Conservation (phyloP, 257 asterid species). For the Mitragyna speciosa region DNA sequence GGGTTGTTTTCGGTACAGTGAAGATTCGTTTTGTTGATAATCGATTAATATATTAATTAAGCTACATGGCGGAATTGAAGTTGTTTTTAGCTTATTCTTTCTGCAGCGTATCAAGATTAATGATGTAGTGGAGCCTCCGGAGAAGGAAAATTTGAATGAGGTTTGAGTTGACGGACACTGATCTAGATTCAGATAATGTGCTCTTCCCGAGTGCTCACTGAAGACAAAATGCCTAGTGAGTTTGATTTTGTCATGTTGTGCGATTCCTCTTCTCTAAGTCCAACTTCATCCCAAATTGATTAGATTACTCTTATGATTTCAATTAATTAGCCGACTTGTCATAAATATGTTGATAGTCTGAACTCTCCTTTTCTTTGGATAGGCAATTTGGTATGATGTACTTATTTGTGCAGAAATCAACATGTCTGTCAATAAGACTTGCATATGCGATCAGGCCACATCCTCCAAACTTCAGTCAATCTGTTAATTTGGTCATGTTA, state of each 20-base stretch:
- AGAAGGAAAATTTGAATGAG: conserved; percentile 59
- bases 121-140: conserved; percentile 75
- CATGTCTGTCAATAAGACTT: neutral
- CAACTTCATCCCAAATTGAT: too few relatives aligned
- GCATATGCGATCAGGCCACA: neutral
- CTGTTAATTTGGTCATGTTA: neutral
- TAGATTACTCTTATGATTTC: too few relatives aligned
- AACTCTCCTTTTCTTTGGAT: neutral
- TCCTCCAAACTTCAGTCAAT: neutral
- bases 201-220: conserved; percentile 74
- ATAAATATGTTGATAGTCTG: neutral
- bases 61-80: neutral
- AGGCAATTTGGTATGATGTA: neutral
- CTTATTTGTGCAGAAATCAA: neutral
- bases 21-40: neutral
- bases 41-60: neutral
- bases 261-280: neutral
- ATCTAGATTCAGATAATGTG: conserved; percentile 80
- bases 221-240: conserved; percentile 82
- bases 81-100: neutral
- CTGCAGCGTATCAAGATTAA: conserved; percentile 67
- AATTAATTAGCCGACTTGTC: neutral
- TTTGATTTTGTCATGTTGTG: neutral
- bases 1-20: neutral
- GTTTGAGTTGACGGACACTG: conserved; percentile 94